Percentiles rank a stretch among this genome's conserved stretches.
These are phyloP conservation scores for Nannochloris sp. DNA, from an alignment of 139 green algal species.

Conservation along the genomic window DNA sequence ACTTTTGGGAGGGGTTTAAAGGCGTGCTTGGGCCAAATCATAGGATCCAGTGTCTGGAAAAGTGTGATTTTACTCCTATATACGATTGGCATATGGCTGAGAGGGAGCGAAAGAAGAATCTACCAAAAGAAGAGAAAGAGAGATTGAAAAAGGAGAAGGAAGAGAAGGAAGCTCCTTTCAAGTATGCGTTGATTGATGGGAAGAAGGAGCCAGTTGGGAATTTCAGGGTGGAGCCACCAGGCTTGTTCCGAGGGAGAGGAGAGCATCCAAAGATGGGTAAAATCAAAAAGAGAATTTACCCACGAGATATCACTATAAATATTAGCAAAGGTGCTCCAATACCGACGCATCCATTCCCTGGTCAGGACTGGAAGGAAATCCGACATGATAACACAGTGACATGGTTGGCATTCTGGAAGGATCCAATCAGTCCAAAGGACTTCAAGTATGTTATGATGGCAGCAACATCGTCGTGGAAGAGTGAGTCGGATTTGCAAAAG, in stretches of 20 bases:
- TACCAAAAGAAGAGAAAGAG: conserved; percentile 92
- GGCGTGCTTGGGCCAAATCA: conserved; percentile 79
- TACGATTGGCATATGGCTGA: conserved; percentile 77
- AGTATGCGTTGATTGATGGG: conserved; percentile 80
- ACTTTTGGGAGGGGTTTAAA: conserved; percentile 95
- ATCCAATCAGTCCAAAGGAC: conserved; percentile 83
- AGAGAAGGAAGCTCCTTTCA: conserved; percentile 81
- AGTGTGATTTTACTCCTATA: conserved; percentile 93
- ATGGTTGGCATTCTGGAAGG: conserved; percentile 96
- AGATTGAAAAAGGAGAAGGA: conserved; percentile 74
- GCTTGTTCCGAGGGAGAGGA: conserved; percentile 93
- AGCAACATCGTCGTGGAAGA: conserved; percentile 85
- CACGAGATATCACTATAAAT: conserved; percentile 96
- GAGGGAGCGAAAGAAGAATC: conserved; percentile 83
- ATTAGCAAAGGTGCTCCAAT: conserved; percentile 71
- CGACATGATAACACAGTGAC: conserved; percentile 90
- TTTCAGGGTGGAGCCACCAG: conserved; percentile 94
- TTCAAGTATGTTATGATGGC: conserved; percentile 94
- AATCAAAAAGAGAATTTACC: conserved; percentile 92
- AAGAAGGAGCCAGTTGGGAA: conserved; percentile 93
- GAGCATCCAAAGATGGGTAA: conserved; percentile 98
- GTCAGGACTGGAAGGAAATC: conserved; percentile 44
- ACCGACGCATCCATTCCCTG: conserved; percentile 78
- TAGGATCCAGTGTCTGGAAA: conserved; percentile 71
- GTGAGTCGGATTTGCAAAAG: conserved; percentile 84